A percentile compares a stretch with the other conserved stretches of the same genome.
These are phyloP conservation scores for Sedum album DNA, from an alignment of 164 flowering plant genomes.

Conservation along the genomic window DNA sequence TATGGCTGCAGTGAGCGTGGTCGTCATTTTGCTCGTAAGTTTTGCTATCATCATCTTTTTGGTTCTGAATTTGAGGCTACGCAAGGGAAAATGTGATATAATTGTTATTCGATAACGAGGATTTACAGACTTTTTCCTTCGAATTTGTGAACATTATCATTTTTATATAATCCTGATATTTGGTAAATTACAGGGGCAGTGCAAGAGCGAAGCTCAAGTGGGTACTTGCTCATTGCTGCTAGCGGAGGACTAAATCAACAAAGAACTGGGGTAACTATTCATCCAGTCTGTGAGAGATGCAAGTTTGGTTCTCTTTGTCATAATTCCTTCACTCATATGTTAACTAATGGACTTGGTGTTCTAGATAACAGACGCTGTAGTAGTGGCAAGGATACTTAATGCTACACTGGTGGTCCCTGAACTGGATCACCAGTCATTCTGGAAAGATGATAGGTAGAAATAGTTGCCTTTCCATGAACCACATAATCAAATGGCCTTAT, in stretches of 20 bases:
- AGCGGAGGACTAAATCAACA: conserved; percentile 99
- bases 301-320: neutral
- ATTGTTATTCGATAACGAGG: no score
- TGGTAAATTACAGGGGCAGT: conserved; percentile 57
- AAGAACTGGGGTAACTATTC: conserved; percentile 71
- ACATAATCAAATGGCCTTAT: neutral
- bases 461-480: conserved; percentile 6
- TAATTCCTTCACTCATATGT: neutral
- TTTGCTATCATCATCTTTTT: neutral
- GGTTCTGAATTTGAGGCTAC: neutral
- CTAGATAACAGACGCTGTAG: conserved; percentile 97
- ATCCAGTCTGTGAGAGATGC: neutral
- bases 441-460: conserved; percentile 91
- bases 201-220: conserved; percentile 55
- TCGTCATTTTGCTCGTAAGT: conserved; percentile 63
- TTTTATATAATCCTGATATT: neutral
- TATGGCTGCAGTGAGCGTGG: conserved; percentile 75
- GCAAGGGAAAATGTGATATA: no score
- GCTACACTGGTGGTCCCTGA: conserved; percentile 92
- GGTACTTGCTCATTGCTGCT: conserved; percentile 92
- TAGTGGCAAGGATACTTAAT: conserved; percentile 91
- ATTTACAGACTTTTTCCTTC: no score
- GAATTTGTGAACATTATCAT: no score
- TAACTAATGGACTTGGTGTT: neutral
- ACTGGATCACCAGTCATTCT: conserved; percentile 90